phyloP scores from a whole-genome alignment of 192 early-diverging fungal species.

The Coemansia sp. region DNA sequence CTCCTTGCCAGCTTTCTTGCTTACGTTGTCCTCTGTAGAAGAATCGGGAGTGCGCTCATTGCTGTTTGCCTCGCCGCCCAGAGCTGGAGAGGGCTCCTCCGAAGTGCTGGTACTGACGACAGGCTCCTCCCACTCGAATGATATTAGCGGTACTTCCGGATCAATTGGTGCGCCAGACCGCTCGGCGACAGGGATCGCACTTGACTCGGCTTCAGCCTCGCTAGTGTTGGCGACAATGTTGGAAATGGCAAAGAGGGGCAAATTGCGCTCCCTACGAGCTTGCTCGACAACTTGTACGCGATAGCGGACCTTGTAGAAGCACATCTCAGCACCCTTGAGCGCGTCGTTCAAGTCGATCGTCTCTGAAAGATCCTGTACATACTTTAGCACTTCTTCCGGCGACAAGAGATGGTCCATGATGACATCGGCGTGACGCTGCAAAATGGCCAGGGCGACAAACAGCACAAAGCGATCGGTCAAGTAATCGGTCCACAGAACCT shows the following conservation, averaged over 20 bases:
- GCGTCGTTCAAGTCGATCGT: conserved; percentile 77
- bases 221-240: not conserved
- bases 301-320: conserved; percentile 61
- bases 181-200: conserved; percentile 7
- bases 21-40: not conserved
- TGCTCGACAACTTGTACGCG: conserved; percentile 40
- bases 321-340: conserved; percentile 75
- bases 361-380: conserved; percentile 83
- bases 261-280: conserved; percentile 22
- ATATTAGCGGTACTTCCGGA: conserved; percentile 44
- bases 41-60: not conserved
- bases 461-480: conserved; percentile 82
- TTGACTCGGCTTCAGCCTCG: not conserved
- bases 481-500: conserved; percentile 79
- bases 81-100: conserved; percentile 7
- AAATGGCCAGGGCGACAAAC: conserved; percentile 95
- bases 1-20: conserved; percentile 1
- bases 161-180: not conserved
- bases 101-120: conserved; percentile 16
- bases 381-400: conserved; percentile 96
- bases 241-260: conserved; percentile 19
- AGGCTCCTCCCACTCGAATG: conserved; percentile 46
- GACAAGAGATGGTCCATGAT: conserved; percentile 78
- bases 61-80: conserved; percentile 2
- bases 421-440: conserved; percentile 82